Base-by-base conservation (phyloP, 2,329 filamentous ascomycete genomes). In the Calonectria crousiana region DNA sequence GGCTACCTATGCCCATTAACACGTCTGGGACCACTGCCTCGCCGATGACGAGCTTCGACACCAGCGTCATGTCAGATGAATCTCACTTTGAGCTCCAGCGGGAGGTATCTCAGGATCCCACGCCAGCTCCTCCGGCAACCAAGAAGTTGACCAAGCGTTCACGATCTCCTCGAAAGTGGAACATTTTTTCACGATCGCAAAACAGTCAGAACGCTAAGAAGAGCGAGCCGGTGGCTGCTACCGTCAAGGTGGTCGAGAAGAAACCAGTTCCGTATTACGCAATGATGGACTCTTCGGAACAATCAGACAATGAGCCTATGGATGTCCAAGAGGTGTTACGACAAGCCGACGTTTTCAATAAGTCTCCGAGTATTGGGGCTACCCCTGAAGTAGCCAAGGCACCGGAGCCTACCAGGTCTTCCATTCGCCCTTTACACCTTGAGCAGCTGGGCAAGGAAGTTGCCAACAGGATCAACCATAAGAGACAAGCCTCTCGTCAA, bases 121-220 rank as follows among this genome's bases (percentile, higher is more conserved):
- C 73, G 47, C 32, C 56, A 72, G 81, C 81, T 3, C 82, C 75
- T 28, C 76, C 80, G 26, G 81, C 79, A 1, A 84, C 89, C 0
- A 92, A 89, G 82, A 93, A 92, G 81, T 82, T 91, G 28, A 86
- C 87, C 28, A 92, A 92, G 81, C 86, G 87, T 68, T 81, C 88
- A 1, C 88, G 86, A 53, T 91, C 90, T 32, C 90, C 91, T 30
- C 87, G 89, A 10, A 92, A 89, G 77, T 93, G 92, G 92, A 93
- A 92, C 75, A 81, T 93, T 16, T 93, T 93, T 77, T 88, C 91
- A 64, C 87, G 90, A 60, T 89, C 89, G 0, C 89, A 90, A 36
- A 87, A 83, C 44, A 84, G 87, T 52, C 79, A 86, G 3, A 80
- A 82, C 67, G 79, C 77, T 3, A 88, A 87, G 72, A 86, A 86